These are phyloP conservation scores for Ophiosphaerella korrae DNA, from an alignment of 2,329 filamentous ascomycete species.

Conservation along the genomic window DNA sequence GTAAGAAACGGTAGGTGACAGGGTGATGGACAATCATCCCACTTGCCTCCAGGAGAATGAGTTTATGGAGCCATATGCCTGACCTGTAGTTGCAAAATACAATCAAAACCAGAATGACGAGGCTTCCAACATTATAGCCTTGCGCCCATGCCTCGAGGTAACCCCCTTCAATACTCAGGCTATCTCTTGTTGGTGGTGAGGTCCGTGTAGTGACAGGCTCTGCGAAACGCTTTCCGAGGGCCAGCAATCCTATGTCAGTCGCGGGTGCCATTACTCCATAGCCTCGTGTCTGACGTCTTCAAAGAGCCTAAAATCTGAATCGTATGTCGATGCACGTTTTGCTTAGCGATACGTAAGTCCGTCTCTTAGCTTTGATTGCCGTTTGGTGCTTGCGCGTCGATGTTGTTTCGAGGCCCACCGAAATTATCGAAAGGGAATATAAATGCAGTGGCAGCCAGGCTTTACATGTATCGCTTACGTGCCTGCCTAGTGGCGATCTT, in stretches of 20 bases:
- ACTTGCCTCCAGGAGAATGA: conserved; percentile 41
- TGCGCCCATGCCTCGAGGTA: conserved; percentile 45
- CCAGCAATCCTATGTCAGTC: conserved; percentile 7
- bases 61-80: conserved; percentile 41
- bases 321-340: neutral
- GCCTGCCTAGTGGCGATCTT: conserved; percentile 1
- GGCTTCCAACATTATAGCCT: conserved; percentile 44
- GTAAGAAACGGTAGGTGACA: neutral
- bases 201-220: conserved; percentile 27
- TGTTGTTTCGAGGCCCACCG: neutral
- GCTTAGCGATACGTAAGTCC: neutral
- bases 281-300: neutral
- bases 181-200: conserved; percentile 33
- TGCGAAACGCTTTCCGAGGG: conserved; percentile 24
- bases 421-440: neutral
- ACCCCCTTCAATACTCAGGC: conserved; percentile 33
- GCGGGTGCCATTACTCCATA: conserved; percentile 31
- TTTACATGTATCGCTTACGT: conserved; percentile 1
- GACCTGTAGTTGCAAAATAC: conserved; percentile 45
- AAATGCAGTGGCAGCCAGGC: neutral
- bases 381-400: neutral
- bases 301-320: too few relatives aligned
- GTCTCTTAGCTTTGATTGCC: neutral
- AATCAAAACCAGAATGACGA: conserved; percentile 43
- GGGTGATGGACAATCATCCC: too few relatives aligned